These are phyloP conservation scores for Pezicula carpinea DNA, from an alignment of 2,329 filamentous ascomycete genomes.

Conservation along the genomic window DNA sequence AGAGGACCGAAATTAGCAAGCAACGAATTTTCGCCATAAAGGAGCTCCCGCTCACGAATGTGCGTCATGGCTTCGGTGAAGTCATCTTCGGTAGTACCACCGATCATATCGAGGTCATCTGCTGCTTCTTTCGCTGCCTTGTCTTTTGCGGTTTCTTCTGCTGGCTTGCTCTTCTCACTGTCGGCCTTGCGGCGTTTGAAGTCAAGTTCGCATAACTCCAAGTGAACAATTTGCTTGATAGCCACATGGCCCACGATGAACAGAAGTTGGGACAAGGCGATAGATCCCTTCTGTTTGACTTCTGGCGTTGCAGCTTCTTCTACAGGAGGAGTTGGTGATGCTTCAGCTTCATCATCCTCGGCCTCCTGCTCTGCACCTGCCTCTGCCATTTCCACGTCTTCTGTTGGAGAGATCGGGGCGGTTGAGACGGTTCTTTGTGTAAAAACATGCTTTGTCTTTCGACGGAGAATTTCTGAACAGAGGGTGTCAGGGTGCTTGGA, in stretches of 20 bases:
- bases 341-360: slow-evolving; percentile 14
- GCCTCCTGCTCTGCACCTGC: slow-evolving; percentile 27
- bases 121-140: slow-evolving; percentile 61
- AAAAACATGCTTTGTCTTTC: slow-evolving; percentile 83
- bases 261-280: slow-evolving; percentile 81
- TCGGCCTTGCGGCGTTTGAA: slow-evolving; percentile 96
- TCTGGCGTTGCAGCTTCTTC: slow-evolving; percentile 14
- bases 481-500: slow-evolving; percentile 92
- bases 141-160: slow-evolving; percentile 38
- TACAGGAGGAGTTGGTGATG: slow-evolving; percentile 24
- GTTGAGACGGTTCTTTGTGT: slow-evolving; percentile 29
- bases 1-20: slow-evolving; percentile 88
- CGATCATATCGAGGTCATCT: slow-evolving; percentile 93
- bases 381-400: slow-evolving; percentile 12
- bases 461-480: slow-evolving; percentile 83
- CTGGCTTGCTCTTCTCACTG: slow-evolving; percentile 64
- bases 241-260: slow-evolving; percentile 96
- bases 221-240: slow-evolving; percentile 97
- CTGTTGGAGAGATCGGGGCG: slow-evolving; percentile 26
- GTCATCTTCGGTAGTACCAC: slow-evolving; percentile 91
- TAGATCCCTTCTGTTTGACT: slow-evolving; percentile 60
- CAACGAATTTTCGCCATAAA: slow-evolving; percentile 78
- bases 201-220: slow-evolving; percentile 95
- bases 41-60: slow-evolving; percentile 77
- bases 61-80: slow-evolving; percentile 84